Conservation (phyloP, 78 protist genomes). For the Dictyostelium intermedium region DNA sequence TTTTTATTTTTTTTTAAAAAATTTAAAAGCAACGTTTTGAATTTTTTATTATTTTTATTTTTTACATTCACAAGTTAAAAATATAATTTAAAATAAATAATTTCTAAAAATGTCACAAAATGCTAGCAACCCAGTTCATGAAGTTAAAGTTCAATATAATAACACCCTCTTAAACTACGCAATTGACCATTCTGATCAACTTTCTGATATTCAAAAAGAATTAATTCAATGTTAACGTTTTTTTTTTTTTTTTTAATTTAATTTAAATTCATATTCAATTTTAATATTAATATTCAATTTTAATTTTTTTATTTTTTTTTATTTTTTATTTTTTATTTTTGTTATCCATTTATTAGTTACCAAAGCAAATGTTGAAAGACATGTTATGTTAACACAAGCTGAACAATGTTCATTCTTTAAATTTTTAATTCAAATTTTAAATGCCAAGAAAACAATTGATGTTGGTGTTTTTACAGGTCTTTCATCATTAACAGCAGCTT, state of each 20-base stretch:
- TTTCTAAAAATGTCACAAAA: not conserved
- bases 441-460: constrained; percentile 78
- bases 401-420: constrained; percentile 39
- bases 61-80: too few species aligned
- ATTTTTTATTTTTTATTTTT: not conserved
- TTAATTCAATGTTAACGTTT: constrained; percentile 19
- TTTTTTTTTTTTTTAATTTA: too few species aligned
- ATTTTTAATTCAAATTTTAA: constrained; percentile 38
- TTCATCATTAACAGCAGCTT: constrained; percentile 70
- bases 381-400: not conserved
- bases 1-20: too few species aligned
- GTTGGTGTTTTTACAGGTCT: constrained; percentile 87
- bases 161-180: not conserved
- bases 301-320: not conserved
- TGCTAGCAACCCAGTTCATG: not conserved
- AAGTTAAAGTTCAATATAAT: not conserved
- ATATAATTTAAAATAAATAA: not conserved
- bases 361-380: not conserved
- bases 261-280: not conserved
- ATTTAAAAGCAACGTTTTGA: too few species aligned
- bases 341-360: not conserved
- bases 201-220: constrained; percentile 18
- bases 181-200: not conserved
- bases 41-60: too few species aligned
- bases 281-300: not conserved